Evolutionary conservation across 2,329 filamentous ascomycete species (phyloP), one percentile per base, ranked within the genome.

Genomic region (Microdochium nivale): DNA sequence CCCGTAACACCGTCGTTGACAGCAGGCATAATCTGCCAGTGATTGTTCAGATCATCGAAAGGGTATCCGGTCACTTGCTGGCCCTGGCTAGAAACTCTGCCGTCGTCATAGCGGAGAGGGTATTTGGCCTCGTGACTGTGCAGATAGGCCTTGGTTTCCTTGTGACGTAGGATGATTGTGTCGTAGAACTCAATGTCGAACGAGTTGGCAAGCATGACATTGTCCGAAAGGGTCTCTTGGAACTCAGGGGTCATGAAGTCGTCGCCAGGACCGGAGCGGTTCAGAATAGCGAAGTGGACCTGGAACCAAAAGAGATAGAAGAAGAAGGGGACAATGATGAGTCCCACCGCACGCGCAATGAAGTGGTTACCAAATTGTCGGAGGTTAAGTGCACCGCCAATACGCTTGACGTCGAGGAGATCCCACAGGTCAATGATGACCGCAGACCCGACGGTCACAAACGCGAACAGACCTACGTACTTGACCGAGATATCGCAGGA

Each of bases 281-380:
- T 86, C 56, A 99, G 79, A 61, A 99, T 89, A 46, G 89, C 79
- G 69, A 99, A 99, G 73, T 99, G 94, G 27, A 99, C 91, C 78
- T 99, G 94, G 84, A 99, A 99, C 94, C 94, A 99, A 79, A 99
- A 97, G 47, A 99, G 81, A 71, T 99, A 99, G 72, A 99, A 95
- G 64, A 97, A 77, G 77, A 99, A 96, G 14, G 94, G 94, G 59
- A 97, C 81, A 59, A 96, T 67, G 60, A 97, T 89, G 52, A 99
- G 77, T 14, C 88, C 91, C 57, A 95, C 75, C n/a, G 85, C 81
- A 50, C 94, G 88, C 56, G 94, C 94, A 37, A 75, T 80, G 66
- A 99, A 95, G 71, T 99, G 94, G 74, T 95, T 92, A 58, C 78
- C 81, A 66, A 96, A 97, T 43, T 88, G 79, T 48, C 81, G 75